Evolutionary conservation across 2,329 filamentous ascomycete genomes (phyloP).

Genomic region (Alternaria atra): DNA sequence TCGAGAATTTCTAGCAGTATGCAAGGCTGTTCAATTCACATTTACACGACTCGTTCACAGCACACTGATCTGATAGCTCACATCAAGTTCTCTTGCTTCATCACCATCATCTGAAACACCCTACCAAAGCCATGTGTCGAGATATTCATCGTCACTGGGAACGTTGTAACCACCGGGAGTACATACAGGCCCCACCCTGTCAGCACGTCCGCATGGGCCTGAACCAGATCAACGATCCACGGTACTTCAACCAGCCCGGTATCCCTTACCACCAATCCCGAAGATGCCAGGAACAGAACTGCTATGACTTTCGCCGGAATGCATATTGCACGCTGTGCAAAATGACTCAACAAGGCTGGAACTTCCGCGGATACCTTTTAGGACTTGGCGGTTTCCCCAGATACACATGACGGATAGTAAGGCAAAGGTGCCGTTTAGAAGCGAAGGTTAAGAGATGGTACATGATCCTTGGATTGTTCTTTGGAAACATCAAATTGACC

Average conservation of each 20-base stretch:
- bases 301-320: neutral
- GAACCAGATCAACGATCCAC: slow-evolving; percentile 13
- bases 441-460: neutral
- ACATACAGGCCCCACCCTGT: slow-evolving; percentile 8
- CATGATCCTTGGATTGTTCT: neutral
- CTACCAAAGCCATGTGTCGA: neutral
- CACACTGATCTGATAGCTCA: neutral
- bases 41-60: neutral
- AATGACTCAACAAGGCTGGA: slow-evolving; percentile 10
- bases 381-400: slow-evolving; percentile 3
- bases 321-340: slow-evolving; percentile 10
- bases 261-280: slow-evolving; percentile 12
- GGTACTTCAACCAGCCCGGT: slow-evolving; percentile 4
- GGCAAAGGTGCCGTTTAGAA: neutral
- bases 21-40: neutral
- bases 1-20: neutral
- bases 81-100: neutral
- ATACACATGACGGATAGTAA: neutral
- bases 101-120: neutral
- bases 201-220: slow-evolving; percentile 5
- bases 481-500: neutral
- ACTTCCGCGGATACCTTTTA: slow-evolving; percentile 7
- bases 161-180: slow-evolving; percentile 12
- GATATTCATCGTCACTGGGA: slow-evolving; percentile 15
- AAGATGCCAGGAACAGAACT: slow-evolving; percentile 3